Conservation (phyloP, 768 basidiomycete species). For the Postia placenta region DNA sequence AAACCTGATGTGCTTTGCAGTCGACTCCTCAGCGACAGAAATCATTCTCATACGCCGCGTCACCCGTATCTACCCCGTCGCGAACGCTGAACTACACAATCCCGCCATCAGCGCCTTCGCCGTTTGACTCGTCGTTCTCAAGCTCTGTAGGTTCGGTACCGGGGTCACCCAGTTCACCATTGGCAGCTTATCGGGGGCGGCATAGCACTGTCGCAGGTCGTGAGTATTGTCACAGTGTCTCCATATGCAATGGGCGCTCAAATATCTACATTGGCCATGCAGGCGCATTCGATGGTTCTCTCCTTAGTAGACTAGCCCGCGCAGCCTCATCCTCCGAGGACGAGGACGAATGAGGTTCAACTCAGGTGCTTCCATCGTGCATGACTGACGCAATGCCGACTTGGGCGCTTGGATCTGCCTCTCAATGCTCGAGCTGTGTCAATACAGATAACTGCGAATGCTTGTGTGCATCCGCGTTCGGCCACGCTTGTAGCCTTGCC, state of each 20-base stretch:
- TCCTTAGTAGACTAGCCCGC: conserved; percentile 17
- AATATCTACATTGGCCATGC: background rate
- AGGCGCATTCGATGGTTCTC: conserved; percentile 23
- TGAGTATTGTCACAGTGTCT: conserved; percentile 17
- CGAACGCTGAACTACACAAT: conserved; percentile 28
- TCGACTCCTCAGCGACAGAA: conserved; percentile 23
- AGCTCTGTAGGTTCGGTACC: conserved; percentile 25
- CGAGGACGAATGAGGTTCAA: conserved; percentile 6
- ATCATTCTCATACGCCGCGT: conserved; percentile 24
- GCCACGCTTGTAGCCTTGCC: no score
- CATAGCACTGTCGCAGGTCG: conserved; percentile 30
- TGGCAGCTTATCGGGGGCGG: conserved; percentile 33
- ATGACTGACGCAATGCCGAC: no score
- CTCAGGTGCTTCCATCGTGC: no score
- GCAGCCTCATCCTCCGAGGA: conserved; percentile 19
- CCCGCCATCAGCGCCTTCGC: conserved; percentile 19
- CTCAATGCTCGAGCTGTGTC: no score
- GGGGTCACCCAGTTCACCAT: conserved; percentile 19
- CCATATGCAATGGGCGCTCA: background rate
- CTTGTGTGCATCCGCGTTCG: no score
- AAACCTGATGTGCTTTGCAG: conserved; percentile 1
- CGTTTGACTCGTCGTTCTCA: conserved; percentile 27
- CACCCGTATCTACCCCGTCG: conserved; percentile 33
- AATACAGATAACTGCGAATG: no score
- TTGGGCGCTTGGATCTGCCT: no score